Percentiles rank a stretch among this genome's conserved stretches.
phyloP scores from a whole-genome alignment of 2,329 filamentous ascomycete species.

The Ceratocystis harringtonii region DNA sequence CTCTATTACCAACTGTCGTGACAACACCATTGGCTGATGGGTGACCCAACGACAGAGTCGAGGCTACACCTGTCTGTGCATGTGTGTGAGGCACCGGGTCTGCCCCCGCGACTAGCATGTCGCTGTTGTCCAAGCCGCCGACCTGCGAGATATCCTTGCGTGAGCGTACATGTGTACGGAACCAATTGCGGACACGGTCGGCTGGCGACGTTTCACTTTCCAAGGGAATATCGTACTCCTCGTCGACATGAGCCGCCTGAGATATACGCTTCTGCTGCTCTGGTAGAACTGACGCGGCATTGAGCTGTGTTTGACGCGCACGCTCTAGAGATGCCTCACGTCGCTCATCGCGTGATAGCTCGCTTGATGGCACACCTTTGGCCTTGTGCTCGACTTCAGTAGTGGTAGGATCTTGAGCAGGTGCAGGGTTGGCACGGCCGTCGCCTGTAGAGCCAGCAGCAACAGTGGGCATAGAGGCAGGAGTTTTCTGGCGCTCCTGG shows the following conservation, averaged over 20 bases:
- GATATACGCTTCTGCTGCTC: background rate
- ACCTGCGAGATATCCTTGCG: slow-evolving; percentile 11
- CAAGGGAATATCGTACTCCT: slow-evolving; percentile 6
- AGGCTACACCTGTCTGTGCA: background rate
- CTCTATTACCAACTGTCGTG: background rate
- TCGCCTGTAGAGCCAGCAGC: background rate
- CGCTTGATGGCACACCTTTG: background rate
- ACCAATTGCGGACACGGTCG: slow-evolving; percentile 14
- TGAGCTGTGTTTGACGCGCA: slow-evolving; percentile 7
- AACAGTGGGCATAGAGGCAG: background rate
- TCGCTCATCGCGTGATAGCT: slow-evolving; percentile 6
- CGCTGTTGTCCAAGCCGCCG: slow-evolving; percentile 11
- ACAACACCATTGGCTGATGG: background rate
- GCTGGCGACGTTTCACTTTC: slow-evolving; percentile 8
- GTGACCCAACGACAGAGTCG: too few species aligned
- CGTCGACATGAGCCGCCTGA: background rate
- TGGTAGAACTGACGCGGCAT: background rate
- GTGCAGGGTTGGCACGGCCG: background rate
- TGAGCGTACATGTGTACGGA: slow-evolving; percentile 9
- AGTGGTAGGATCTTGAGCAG: background rate
- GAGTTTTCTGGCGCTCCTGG: background rate
- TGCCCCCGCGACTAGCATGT: slow-evolving; percentile 8
- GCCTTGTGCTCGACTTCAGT: background rate
- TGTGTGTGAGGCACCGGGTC: slow-evolving; percentile 1
- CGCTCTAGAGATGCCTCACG: slow-evolving; percentile 11